These are phyloP conservation scores for Globisporangium orthogonon DNA, from an alignment of 352 stramenopile genomes.

Conservation along the genomic window DNA sequence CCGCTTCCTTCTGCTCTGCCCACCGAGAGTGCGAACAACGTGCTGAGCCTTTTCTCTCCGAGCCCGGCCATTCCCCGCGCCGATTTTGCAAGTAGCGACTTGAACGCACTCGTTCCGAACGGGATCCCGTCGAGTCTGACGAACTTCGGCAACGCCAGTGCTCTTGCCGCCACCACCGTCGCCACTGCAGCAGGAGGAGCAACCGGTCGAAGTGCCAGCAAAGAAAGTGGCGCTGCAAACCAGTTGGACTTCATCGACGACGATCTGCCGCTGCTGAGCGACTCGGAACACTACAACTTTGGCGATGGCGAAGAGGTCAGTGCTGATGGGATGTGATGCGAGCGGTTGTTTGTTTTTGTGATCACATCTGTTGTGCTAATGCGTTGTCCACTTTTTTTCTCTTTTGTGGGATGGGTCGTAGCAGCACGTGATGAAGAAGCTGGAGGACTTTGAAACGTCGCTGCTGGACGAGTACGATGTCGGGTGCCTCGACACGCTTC, in stretches of 20 bases:
- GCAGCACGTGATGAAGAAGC: slow-evolving; percentile 84
- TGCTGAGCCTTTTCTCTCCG: slow-evolving; percentile 76
- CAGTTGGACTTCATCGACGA: slow-evolving; percentile 69
- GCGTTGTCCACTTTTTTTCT: slow-evolving; percentile 15
- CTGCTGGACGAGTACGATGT: slow-evolving; percentile 85
- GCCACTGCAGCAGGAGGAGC: background rate
- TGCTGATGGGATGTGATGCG: background rate
- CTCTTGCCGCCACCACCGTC: background rate
- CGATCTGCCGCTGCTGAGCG: slow-evolving; percentile 59
- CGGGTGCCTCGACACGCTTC: slow-evolving; percentile 72
- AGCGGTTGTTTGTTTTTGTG: background rate
- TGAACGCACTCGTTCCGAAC: slow-evolving; percentile 14
- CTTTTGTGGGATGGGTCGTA: slow-evolving; percentile 18
- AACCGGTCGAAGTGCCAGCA: slow-evolving; percentile 1
- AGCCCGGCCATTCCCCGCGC: slow-evolving; percentile 7
- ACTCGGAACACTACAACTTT: slow-evolving; percentile 69
- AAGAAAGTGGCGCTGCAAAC: slow-evolving; percentile 2
- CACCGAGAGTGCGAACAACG: slow-evolving; percentile 30
- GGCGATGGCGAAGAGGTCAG: slow-evolving; percentile 73
- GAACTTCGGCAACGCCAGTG: slow-evolving; percentile 12
- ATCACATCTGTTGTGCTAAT: background rate
- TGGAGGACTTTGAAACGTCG: slow-evolving; percentile 86
- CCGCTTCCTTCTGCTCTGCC: slow-evolving; percentile 2
- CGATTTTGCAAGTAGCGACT: slow-evolving; percentile 16
- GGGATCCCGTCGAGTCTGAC: slow-evolving; percentile 20